Conservation (phyloP, 2,329 filamentous ascomycete genomes). For the Trichoderma cornu-damae region DNA sequence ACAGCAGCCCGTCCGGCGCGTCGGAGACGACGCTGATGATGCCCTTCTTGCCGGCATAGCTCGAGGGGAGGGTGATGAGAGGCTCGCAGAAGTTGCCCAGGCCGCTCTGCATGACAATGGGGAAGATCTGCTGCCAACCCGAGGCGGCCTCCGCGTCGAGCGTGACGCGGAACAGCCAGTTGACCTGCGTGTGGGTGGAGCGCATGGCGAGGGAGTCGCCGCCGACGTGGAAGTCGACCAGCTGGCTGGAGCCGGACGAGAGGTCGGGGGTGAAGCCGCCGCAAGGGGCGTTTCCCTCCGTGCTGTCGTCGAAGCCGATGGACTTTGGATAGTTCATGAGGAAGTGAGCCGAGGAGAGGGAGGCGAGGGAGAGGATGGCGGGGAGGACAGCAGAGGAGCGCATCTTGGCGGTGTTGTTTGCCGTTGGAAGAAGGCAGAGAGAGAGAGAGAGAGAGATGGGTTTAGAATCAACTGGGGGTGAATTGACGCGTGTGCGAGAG, state of each 20-base stretch:
- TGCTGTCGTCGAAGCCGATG: slow-evolving; percentile 46
- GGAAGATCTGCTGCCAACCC: slow-evolving; percentile 53
- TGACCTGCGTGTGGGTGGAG: slow-evolving; percentile 48
- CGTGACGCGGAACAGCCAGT: slow-evolving; percentile 55
- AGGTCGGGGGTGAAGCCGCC: slow-evolving; percentile 47
- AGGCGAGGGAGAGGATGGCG: slow-evolving; percentile 35
- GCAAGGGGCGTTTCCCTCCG: slow-evolving; percentile 45
- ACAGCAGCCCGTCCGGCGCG: slow-evolving; percentile 52
- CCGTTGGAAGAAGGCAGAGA: background rate
- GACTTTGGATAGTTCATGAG: slow-evolving; percentile 43
- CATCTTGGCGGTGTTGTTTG: slow-evolving; percentile 30
- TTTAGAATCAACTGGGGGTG: background rate
- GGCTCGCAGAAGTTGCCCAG: slow-evolving; percentile 51
- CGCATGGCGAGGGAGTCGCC: slow-evolving; percentile 48
- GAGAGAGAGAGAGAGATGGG: background rate
- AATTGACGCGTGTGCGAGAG: background rate
- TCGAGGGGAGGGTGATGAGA: slow-evolving; percentile 42
- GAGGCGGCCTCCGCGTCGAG: slow-evolving; percentile 42
- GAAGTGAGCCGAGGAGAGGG: slow-evolving; percentile 50
- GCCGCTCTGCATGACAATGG: slow-evolving; percentile 50
- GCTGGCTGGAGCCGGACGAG: slow-evolving; percentile 36
- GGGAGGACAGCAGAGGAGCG: slow-evolving; percentile 31
- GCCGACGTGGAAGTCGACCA: slow-evolving; percentile 53
- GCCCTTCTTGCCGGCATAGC: slow-evolving; percentile 51
- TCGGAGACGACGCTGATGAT: slow-evolving; percentile 48